Evolutionary conservation across 2,329 filamentous ascomycete species (phyloP).

Genomic region (Kalaharituber pfeilii): DNA sequence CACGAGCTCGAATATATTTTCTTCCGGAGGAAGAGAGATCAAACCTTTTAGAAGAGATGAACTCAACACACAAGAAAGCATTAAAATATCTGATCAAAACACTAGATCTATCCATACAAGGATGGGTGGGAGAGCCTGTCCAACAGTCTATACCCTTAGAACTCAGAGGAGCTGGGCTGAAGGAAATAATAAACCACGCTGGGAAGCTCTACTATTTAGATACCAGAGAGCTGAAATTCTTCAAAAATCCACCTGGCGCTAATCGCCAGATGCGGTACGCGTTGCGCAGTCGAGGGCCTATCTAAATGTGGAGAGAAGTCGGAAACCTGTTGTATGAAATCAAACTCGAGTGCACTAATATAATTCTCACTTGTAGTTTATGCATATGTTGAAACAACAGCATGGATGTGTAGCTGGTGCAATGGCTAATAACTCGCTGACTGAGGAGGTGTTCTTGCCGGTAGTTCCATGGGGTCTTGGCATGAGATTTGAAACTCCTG

Average conservation of each 20-base stretch:
- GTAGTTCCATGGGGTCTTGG: too few species aligned
- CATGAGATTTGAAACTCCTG: too few species aligned
- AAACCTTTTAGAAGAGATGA: conserved; percentile 34
- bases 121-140: background rate
- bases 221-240: background rate
- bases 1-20: conserved; percentile 39
- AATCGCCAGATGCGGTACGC: background rate
- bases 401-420: too few species aligned
- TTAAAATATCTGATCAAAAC: background rate
- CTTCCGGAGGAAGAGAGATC: conserved; percentile 49
- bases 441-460: too few species aligned
- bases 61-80: conserved; percentile 12
- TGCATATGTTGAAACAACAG: too few species aligned
- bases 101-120: background rate
- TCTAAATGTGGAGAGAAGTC: too few species aligned
- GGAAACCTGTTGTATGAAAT: too few species aligned
- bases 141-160: background rate
- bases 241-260: background rate
- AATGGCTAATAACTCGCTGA: too few species aligned
- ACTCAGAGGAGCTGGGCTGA: background rate
- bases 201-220: background rate
- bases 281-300: too few species aligned
- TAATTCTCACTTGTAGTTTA: too few species aligned
- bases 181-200: background rate
- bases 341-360: too few species aligned